Evolutionary conservation across 2,329 filamentous ascomycete species (phyloP), one percentile per base, ranked within the genome.

Genomic region (Calonectria hongkongensis): DNA sequence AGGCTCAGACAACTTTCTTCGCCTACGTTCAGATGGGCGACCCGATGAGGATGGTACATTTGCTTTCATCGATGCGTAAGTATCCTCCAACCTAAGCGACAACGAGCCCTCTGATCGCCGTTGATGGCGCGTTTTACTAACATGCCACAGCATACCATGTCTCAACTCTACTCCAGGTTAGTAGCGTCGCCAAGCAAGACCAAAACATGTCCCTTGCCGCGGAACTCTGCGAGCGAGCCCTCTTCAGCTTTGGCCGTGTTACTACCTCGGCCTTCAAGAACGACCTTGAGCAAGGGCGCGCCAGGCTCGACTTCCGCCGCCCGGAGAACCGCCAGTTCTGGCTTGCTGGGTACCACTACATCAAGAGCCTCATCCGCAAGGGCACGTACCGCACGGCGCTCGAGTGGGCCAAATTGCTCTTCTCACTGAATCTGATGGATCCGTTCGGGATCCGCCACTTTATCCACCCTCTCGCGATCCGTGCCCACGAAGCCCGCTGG

Each of bases 331-430:
- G 97, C 51, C 96, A 98, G 83, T 92, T 99, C 75, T 98, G 94
- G 92, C 91, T 98, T 43, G 94, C 95, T 1, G 94, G 93, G 10
- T 98, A 95, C 87, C 92, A 96, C 77, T 98, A 98, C 79, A 93
- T 98, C 79, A 91, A 91, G 78, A 97, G 95, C 76, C 87, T 99
- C 27, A 89, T 95, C 18, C 92, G 95, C 85, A 96, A 97, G 78
- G 95, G 96, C n/a, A 98, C 96, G 1, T 98, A 95, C 88, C 90
- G 95, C 58, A 98, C 97, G 0, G 95, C 95, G 0, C 92, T 98
- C 60, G 97, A 98, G 83, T 99, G 97, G 96, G 91, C 94, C 8
- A 98, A 97, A 84, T 85, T 98, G 7, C 87, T 98, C 12, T 88
- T 97, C 36, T 91, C 92, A 71, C 85, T 98, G 71, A 91, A 95